Base-by-base conservation (phyloP, 2,329 filamentous ascomycete genomes). In the Bertia moriformis region DNA sequence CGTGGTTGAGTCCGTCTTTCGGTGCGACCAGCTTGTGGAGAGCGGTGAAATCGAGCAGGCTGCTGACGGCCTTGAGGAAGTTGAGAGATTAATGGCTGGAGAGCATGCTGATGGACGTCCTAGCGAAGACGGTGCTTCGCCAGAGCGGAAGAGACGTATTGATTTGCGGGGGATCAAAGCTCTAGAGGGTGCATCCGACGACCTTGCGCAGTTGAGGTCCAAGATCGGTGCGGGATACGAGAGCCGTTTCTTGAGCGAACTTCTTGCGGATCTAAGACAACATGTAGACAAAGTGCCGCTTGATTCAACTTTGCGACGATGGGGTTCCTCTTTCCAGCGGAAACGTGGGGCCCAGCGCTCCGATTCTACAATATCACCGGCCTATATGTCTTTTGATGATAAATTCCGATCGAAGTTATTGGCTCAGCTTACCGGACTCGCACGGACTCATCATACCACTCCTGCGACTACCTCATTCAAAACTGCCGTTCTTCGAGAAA, bases 171-270 rank as follows among this genome's bases (percentile, higher is more conserved):
- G 73, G 3, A 73, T 93, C 19, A 80, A 77, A 39, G 88, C 87
- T 5, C 65, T 96, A 14, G 79, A 88, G 51, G 81, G 86, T 0
- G 76, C 94, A 13, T 78, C 78, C 40, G 71, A 78, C 33, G 88
- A 93, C 44, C 68, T 98, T 30, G 69, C 75, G 37, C 73, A 78
- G 22, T 62, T 98, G 37, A 78, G 86, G 42, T 73, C 77, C 45
- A 78, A 85, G 2, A 85, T 95, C 42, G 91, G 91, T 17, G 87
- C 82, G 56, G 83, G 79, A 0, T 96, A 88, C 52, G 88, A 96
- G 54, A 63, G 71, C 2, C 78, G 79, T 35, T 93, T 96, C 49
- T 66, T 91, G 19, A 73, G 78, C 42, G 73, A 83, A 19, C 66
- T 98, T 14, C 67, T 96, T 19, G 70, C 68, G 3, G 91, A 98